phyloP scores from a whole-genome alignment of 108 stramenopile species.

The Discostella pseudostelligera region DNA sequence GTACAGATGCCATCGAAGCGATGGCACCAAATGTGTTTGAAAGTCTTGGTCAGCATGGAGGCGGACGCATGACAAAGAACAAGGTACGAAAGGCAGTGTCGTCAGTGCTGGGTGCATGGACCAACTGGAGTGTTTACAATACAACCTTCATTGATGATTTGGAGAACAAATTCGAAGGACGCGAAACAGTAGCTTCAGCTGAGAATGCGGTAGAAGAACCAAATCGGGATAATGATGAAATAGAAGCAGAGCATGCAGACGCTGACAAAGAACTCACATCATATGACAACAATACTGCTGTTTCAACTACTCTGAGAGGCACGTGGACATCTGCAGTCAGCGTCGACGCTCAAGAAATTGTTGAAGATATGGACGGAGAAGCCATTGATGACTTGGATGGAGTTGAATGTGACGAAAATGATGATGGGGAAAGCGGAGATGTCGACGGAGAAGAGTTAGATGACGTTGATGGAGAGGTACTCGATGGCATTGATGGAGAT shows the following conservation, averaged over 20 bases:
- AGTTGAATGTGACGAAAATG: conserved; percentile 32
- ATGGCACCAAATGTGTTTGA: conserved; percentile 85
- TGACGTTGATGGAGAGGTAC: conserved; percentile 23
- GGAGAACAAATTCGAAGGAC: conserved; percentile 70
- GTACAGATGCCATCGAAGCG: conserved; percentile 63
- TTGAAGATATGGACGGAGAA: conserved; percentile 23
- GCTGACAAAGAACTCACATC: background rate
- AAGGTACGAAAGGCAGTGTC: conserved; percentile 67
- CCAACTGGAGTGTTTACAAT: conserved; percentile 84
- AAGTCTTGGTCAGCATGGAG: conserved; percentile 60
- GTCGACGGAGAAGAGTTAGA: conserved; percentile 29
- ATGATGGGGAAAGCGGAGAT: conserved; percentile 27
- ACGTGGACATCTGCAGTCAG: conserved; percentile 23
- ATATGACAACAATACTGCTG: background rate
- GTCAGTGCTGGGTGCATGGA: conserved; percentile 78
- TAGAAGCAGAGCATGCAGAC: conserved; percentile 10
- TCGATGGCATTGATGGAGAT: conserved; percentile 30
- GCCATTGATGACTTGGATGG: conserved; percentile 36
- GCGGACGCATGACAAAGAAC: conserved; percentile 74
- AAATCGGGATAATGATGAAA: conserved; percentile 3
- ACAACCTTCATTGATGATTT: conserved; percentile 74
- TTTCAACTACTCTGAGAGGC: conserved; percentile 34
- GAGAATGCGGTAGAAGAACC: conserved; percentile 13
- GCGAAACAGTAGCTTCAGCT: conserved; percentile 21
- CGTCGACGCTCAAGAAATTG: conserved; percentile 14